Percentiles rank a stretch among this genome's conserved stretches.
Conservation (phyloP, 2,329 filamentous ascomycete genomes). For the Aureobasidium sp. region DNA sequence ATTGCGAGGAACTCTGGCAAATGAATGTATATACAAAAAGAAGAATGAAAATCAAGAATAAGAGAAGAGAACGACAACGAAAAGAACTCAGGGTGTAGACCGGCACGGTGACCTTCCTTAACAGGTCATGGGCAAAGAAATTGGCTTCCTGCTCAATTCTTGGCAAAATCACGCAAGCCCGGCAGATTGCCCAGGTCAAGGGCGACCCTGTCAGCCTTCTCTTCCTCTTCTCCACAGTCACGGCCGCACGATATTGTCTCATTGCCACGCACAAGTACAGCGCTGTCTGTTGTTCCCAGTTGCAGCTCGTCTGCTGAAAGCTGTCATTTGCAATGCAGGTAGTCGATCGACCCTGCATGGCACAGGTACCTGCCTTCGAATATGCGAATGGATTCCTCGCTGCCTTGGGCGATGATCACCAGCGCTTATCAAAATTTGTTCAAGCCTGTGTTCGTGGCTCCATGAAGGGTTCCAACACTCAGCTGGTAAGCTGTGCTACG, state of each 20-base stretch:
- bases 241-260: not conserved
- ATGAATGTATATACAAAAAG: not conserved
- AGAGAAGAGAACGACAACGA: not conserved
- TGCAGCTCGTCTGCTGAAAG: not conserved
- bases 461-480: too few species aligned
- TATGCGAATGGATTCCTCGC: too few species aligned
- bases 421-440: too few species aligned
- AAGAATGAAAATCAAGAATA: not conserved
- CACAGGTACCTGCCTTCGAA: too few species aligned
- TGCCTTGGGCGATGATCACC: too few species aligned
- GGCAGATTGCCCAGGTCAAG: not conserved
- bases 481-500: too few species aligned
- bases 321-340: too few species aligned
- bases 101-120: not conserved
- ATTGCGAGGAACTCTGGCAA: not conserved
- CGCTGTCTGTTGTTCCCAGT: too few species aligned
- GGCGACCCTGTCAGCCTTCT: not conserved
- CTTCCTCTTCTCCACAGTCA: not conserved
- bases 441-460: too few species aligned
- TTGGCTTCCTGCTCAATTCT: not conserved
- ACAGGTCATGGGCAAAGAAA: not conserved
- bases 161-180: conserved; percentile 2
- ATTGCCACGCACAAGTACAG: too few species aligned
- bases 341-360: too few species aligned
- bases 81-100: not conserved